Evolutionary conservation across 2,329 filamentous ascomycete species (phyloP), one percentile per base, ranked within the genome.

Genomic region (Colletotrichum eleusines): DNA sequence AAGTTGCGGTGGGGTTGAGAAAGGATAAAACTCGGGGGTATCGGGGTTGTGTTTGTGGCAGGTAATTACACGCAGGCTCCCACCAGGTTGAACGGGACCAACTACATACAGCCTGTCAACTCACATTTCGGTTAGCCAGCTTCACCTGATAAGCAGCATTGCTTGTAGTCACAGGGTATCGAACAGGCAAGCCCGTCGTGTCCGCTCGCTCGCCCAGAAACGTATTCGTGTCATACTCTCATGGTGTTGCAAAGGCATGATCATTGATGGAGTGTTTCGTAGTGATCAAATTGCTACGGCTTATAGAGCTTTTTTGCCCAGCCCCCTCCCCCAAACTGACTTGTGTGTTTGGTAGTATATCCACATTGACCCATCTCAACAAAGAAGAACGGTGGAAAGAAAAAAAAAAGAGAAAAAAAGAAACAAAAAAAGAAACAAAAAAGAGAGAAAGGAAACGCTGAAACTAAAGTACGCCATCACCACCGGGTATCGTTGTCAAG

Each of bases 401-500:
- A 51, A 5, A 6, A 12, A 8, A 51, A 28, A 0, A 12, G 9
- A 54, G 35, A 1, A n/a, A 2, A 31, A n/a, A 54, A 12, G 3
- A 35, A 5, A 7, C 2, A 26, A 26, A 14, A 12, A 20, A 53
- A 53, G 1, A 31, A 7, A 16, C 4, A 53, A 31, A 6, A 53
- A 8, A 18, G 16, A 35, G 2, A 54, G 35, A 8, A 23, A 35
- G 5, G 5, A 40, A 16, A 28, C 31, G 23, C 12, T n/a, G 3
- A 42, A 23, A 23, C 12, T 4, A 8, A n/a, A 42, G 23, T 40
- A 55, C 31, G 51, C 31, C 57, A 23, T 9, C 38, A 11, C 57
- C 28, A 16, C 20, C 40, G 57, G 57, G 57, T 60, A 60, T 60
- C 57, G 33, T 46, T 20, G n/a, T 23, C 28, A 12, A 28, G 33